A percentile compares a stretch with the other conserved stretches of the same genome.
Conservation (phyloP, 352 stramenopile genomes). For the Phytophthora crassamura region DNA sequence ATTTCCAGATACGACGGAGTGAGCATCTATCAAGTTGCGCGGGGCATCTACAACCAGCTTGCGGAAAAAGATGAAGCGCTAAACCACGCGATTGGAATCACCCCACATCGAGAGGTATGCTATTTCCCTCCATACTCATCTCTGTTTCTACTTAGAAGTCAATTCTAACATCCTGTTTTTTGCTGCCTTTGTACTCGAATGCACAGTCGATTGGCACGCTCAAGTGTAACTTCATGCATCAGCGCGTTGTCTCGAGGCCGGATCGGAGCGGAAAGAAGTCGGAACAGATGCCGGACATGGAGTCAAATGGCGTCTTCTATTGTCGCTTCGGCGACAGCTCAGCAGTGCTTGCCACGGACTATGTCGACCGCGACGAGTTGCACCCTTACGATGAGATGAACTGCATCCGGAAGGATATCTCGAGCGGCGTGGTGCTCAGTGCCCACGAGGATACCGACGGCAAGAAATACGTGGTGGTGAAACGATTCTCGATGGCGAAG, state of each 20-base stretch:
- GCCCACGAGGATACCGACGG: conserved; percentile 54
- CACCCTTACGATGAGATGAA: conserved; percentile 64
- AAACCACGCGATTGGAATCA: conserved; percentile 54
- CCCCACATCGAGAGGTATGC: conserved; percentile 54
- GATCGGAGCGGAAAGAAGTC: conserved; percentile 44
- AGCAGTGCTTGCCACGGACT: conserved; percentile 66
- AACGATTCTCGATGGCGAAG: conserved; percentile 73
- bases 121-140: not conserved
- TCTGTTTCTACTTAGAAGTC: not conserved
- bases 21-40: conserved; percentile 56
- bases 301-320: conserved; percentile 74
- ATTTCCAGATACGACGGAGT: conserved; percentile 77
- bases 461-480: conserved; percentile 71
- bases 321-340: conserved; percentile 60
- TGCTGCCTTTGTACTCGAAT: not conserved
- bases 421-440: conserved; percentile 66
- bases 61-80: conserved; percentile 62
- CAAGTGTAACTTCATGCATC: conserved; percentile 78
- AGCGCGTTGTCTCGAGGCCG: conserved; percentile 70
- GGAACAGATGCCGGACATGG: conserved; percentile 59
- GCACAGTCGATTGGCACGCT: conserved; percentile 68
- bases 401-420: conserved; percentile 72
- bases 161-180: not conserved
- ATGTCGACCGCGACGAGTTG: conserved; percentile 75
- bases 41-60: conserved; percentile 74